These are phyloP conservation scores for Posidonia australis DNA, from an alignment of 106 monocot genomes.

Conservation along the genomic window DNA sequence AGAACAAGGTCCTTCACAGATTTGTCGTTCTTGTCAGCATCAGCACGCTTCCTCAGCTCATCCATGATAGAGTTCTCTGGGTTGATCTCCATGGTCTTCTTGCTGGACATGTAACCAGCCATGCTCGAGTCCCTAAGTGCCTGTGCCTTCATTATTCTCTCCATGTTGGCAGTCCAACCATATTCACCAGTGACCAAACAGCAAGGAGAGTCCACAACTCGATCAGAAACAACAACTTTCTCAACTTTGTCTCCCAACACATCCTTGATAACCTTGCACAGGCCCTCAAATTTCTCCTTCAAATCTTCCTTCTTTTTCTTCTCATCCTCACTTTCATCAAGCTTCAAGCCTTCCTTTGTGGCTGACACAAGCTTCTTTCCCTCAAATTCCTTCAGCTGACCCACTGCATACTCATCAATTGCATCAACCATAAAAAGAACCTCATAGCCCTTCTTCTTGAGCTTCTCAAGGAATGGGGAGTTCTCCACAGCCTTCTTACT, in stretches of 20 bases:
- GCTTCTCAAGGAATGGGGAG: constrained; percentile 29
- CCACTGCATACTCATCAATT: constrained; percentile 30
- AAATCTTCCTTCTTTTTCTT: constrained; percentile 20
- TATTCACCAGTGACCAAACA: constrained; percentile 24
- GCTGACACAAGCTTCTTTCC: constrained; percentile 32
- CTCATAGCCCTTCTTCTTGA: constrained; percentile 32
- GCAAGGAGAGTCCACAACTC: constrained; percentile 19
- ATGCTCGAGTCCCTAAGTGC: constrained; percentile 20
- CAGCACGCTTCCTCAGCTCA: constrained; percentile 23
- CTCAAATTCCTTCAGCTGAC: constrained; percentile 23
- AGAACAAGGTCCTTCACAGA: constrained; percentile 28
- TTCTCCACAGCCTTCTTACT: constrained; percentile 37
- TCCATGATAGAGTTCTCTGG: constrained; percentile 36
- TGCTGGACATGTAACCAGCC: constrained; percentile 31
- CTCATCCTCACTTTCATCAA: constrained; percentile 28
- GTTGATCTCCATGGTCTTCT: constrained; percentile 42
- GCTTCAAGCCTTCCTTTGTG: constrained; percentile 30
- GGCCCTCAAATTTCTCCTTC: constrained; percentile 25
- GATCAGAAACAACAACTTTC: constrained; percentile 20
- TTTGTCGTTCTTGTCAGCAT: constrained; percentile 33
- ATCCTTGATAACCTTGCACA: constrained; percentile 35
- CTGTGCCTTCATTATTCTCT: constrained; percentile 25
- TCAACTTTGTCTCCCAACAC: constrained; percentile 28
- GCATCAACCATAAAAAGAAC: constrained; percentile 34
- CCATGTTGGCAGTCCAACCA: constrained; percentile 28